phyloP scores from a whole-genome alignment of 768 basidiomycete species.

The Tubosaeta sp. region DNA sequence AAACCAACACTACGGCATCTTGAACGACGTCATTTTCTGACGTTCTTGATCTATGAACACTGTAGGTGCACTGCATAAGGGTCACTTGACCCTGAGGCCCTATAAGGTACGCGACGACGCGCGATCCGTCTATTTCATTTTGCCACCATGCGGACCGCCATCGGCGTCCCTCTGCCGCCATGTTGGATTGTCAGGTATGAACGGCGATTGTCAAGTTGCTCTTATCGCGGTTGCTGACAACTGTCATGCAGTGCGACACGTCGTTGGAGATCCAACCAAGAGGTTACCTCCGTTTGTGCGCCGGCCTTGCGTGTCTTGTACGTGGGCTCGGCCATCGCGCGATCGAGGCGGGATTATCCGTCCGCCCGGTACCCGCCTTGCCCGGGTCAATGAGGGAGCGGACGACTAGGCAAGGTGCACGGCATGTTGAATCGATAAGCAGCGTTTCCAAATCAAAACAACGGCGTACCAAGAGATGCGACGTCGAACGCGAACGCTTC shows the following conservation, averaged over 20 bases:
- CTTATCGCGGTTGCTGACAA: background rate
- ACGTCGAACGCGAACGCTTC: slow-evolving; percentile 1
- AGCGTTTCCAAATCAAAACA: background rate
- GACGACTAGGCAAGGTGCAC: background rate
- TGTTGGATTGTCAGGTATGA: background rate
- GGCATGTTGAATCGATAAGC: background rate
- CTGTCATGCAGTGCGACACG: background rate
- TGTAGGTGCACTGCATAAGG: background rate
- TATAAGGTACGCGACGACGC: background rate
- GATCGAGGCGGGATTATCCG: background rate
- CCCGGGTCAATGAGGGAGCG: slow-evolving; percentile 4
- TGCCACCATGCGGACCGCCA: background rate
- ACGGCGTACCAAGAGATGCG: background rate
- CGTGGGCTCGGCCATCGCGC: background rate
- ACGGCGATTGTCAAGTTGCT: background rate
- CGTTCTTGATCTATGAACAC: background rate
- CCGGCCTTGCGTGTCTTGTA: background rate
- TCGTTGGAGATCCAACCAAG: no score
- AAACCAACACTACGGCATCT: background rate
- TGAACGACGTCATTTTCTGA: background rate
- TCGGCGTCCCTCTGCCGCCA: background rate
- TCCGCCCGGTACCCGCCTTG: background rate
- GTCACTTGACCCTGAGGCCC: background rate
- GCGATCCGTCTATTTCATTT: background rate
- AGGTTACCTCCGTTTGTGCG: background rate